Percentiles rank a stretch among this genome's conserved stretches.
Conservation (phyloP, 345 rosid species). For the Luvunga scandens region DNA sequence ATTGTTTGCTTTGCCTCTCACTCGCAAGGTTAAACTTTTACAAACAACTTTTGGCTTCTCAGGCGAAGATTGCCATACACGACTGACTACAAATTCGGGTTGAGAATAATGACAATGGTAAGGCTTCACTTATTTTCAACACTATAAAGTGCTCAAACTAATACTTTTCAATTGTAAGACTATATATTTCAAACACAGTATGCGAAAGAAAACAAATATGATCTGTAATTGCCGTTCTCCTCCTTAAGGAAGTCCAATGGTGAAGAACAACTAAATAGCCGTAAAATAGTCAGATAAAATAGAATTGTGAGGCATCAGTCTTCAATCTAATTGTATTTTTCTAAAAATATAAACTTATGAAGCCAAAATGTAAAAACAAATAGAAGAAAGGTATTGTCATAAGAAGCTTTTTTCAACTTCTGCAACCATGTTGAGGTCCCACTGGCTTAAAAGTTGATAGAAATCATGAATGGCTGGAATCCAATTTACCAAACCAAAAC, state of each 20-base stretch:
- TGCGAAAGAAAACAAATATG: not conserved
- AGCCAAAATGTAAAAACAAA: not conserved
- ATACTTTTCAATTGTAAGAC: not conserved
- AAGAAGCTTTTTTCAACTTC: not conserved
- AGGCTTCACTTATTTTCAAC: not conserved
- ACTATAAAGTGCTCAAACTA: not conserved
- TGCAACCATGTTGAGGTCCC: not conserved
- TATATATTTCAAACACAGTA: not conserved
- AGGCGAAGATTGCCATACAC: not conserved
- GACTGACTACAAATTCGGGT: not conserved
- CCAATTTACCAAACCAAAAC: not conserved
- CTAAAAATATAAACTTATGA: not conserved
- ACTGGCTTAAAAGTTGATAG: not conserved
- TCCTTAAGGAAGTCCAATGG: not conserved
- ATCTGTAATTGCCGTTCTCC: not conserved
- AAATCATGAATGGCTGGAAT: not conserved
- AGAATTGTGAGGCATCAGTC: not conserved
- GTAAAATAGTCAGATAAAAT: not conserved
- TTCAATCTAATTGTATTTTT: not conserved
- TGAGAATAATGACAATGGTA: not conserved
- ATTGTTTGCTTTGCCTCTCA: not conserved
- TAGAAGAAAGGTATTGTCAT: not conserved
- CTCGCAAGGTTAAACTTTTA: not conserved
- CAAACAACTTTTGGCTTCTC: not conserved
- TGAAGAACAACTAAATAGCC: not conserved